Percentiles rank a stretch among this genome's conserved stretches.
phyloP scores from a whole-genome alignment of 768 basidiomycete species.

The Mycena galericulata region DNA sequence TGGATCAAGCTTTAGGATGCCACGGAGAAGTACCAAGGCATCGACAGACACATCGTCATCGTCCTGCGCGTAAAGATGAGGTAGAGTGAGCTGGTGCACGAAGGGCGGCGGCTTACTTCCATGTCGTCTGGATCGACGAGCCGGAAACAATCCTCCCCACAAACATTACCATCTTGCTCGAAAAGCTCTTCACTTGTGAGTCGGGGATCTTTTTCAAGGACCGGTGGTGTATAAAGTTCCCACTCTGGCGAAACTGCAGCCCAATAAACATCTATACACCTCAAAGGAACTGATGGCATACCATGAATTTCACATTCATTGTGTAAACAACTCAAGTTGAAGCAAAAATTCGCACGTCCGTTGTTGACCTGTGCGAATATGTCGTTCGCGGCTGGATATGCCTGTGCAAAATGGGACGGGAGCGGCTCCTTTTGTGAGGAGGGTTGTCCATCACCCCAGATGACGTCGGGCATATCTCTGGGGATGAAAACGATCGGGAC shows the following conservation, averaged over 20 bases:
- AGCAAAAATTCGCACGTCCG: slow-evolving; percentile 7
- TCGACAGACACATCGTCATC: slow-evolving; percentile 23
- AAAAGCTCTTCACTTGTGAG: slow-evolving; percentile 28
- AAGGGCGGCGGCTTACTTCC: background rate
- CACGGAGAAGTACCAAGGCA: slow-evolving; percentile 45
- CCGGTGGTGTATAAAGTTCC: background rate
- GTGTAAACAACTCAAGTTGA: slow-evolving; percentile 15
- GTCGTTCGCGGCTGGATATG: background rate
- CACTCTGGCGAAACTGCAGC: background rate
- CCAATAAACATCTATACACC: background rate
- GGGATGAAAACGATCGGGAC: background rate
- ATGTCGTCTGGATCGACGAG: slow-evolving; percentile 7
- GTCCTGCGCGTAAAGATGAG: background rate
- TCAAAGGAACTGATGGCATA: background rate
- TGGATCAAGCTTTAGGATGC: slow-evolving; percentile 56
- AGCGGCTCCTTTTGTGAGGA: background rate
- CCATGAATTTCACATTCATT: slow-evolving; percentile 5
- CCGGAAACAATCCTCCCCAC: slow-evolving; percentile 38
- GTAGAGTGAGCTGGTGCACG: background rate
- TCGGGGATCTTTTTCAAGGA: slow-evolving; percentile 26
- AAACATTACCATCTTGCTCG: slow-evolving; percentile 1
- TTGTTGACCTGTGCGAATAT: background rate
- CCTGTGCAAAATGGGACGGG: background rate
- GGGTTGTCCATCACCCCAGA: slow-evolving; percentile 13
- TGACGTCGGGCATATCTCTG: slow-evolving; percentile 3